phyloP scores from a whole-genome alignment of 2,329 filamentous ascomycete species.

The Bipolaris sorokiniana region DNA sequence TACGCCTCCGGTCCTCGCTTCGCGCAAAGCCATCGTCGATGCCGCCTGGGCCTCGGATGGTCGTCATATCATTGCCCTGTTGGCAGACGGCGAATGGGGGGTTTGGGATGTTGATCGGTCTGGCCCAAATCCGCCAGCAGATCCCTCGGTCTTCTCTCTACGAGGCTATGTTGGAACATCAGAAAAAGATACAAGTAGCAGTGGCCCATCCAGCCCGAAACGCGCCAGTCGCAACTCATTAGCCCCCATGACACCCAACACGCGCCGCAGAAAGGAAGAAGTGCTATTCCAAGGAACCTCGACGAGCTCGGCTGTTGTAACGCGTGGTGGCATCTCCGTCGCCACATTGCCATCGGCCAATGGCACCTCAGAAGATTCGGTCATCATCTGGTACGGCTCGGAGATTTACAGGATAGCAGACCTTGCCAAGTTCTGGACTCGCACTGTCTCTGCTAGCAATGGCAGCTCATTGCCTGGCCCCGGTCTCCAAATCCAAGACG shows the following conservation, averaged over 20 bases:
- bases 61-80: slow-evolving; percentile 53
- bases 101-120: slow-evolving; percentile 56
- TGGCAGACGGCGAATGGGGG: slow-evolving; percentile 60
- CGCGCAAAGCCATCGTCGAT: slow-evolving; percentile 57
- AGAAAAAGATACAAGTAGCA: slow-evolving; percentile 29
- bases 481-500: slow-evolving; percentile 51
- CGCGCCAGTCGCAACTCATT: slow-evolving; percentile 47
- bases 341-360: slow-evolving; percentile 37
- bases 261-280: slow-evolving; percentile 54
- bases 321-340: slow-evolving; percentile 53
- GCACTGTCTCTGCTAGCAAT: slow-evolving; percentile 44
- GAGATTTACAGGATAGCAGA: slow-evolving; percentile 55
- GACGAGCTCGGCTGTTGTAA: slow-evolving; percentile 37
- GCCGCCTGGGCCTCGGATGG: slow-evolving; percentile 57
- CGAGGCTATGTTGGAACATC: slow-evolving; percentile 45
- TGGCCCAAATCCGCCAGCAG: slow-evolving; percentile 38
- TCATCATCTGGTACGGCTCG: slow-evolving; percentile 55
- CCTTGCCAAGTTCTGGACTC: slow-evolving; percentile 54
- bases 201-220: slow-evolving; percentile 39
- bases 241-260: slow-evolving; percentile 60
- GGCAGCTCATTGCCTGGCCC: slow-evolving; percentile 50
- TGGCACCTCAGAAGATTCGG: slow-evolving; percentile 52
- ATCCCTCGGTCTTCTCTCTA: slow-evolving; percentile 44
- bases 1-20: slow-evolving; percentile 40
- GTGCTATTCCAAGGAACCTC: slow-evolving; percentile 53